Evolutionary conservation across 345 rosid species (phyloP).

Genomic region (Angophora floribunda): DNA sequence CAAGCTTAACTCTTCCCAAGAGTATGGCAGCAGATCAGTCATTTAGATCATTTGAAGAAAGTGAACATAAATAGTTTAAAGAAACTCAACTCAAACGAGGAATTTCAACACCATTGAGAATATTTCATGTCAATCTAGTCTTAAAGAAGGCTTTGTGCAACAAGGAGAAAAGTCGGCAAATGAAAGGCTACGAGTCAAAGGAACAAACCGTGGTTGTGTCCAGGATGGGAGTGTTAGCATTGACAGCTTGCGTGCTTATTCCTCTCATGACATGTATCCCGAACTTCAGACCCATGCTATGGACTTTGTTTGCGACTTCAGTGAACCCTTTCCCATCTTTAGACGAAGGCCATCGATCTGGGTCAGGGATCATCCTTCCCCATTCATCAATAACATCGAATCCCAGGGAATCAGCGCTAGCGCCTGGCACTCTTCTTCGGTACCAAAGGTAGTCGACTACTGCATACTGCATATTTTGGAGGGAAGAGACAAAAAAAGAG

Average conservation of each 20-base stretch:
- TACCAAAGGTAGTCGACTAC: conserved; percentile 98
- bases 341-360: conserved; percentile 86
- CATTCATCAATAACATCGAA: conserved; percentile 87
- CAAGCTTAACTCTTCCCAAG: background rate
- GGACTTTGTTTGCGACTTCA: conserved; percentile 66
- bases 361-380: conserved; percentile 89
- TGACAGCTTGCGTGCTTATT: conserved; percentile 76
- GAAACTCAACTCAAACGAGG: background rate
- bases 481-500: background rate
- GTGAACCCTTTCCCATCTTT: conserved; percentile 66
- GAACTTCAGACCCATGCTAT: conserved; percentile 78
- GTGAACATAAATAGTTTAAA: background rate
- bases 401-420: conserved; percentile 54
- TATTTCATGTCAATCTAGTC: background rate
- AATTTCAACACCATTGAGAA: too few relatives aligned
- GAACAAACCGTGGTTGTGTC: conserved; percentile 40
- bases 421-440: conserved; percentile 61
- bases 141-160: background rate
- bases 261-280: conserved; percentile 97
- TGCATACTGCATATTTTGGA: conserved; percentile 40
- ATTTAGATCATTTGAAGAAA: background rate
- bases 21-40: background rate
- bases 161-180: background rate
- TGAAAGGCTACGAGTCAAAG: background rate
- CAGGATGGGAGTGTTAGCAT: conserved; percentile 61